A percentile compares a stretch with the other conserved stretches of the same genome.
phyloP scores from a whole-genome alignment of 1,139 yeast species.

The Suhomyces panamericanus region DNA sequence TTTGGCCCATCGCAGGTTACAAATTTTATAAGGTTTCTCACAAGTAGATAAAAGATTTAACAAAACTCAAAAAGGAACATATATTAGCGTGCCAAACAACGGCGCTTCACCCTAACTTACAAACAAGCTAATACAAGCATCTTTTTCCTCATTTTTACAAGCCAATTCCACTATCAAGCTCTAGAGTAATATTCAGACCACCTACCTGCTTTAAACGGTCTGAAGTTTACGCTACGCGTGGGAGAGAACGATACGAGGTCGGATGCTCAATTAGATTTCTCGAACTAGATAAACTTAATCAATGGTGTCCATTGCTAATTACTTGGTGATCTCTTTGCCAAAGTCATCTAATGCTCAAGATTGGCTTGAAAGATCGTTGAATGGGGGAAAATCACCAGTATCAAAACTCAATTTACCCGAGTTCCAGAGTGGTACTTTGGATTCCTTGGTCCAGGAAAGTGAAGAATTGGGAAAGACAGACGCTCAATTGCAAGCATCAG shows the following conservation, averaged over 20 bases:
- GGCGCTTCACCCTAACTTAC: neutral
- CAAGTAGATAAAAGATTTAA: too few relatives aligned
- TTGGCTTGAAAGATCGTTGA: slow-evolving; percentile 47
- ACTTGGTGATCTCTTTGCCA: slow-evolving; percentile 55
- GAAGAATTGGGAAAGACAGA: slow-evolving; percentile 87
- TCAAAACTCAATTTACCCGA: slow-evolving; percentile 67
- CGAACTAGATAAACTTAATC: slow-evolving; percentile 14
- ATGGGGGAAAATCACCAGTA: slow-evolving; percentile 44
- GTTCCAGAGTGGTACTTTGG: slow-evolving; percentile 93
- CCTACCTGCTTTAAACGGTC: neutral
- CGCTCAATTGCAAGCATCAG: slow-evolving; percentile 65
- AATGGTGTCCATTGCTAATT: slow-evolving; percentile 32
- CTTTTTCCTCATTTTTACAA: too few relatives aligned
- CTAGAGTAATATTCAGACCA: slow-evolving; percentile 7
- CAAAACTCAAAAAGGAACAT: too few relatives aligned
- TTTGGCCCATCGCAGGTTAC: slow-evolving; percentile 13
- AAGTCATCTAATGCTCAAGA: slow-evolving; percentile 45
- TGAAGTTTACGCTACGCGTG: slow-evolving; percentile 10
- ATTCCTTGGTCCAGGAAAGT: slow-evolving; percentile 83
- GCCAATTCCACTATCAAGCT: neutral
- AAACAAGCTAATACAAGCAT: neutral
- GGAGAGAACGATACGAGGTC: slow-evolving; percentile 1
- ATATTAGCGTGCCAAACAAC: too few relatives aligned
- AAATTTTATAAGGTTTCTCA: neutral
- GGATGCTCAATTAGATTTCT: too few relatives aligned